These are phyloP conservation scores for Tricholoma furcatifolium DNA, from an alignment of 768 basidiomycete species.

Conservation along the genomic window DNA sequence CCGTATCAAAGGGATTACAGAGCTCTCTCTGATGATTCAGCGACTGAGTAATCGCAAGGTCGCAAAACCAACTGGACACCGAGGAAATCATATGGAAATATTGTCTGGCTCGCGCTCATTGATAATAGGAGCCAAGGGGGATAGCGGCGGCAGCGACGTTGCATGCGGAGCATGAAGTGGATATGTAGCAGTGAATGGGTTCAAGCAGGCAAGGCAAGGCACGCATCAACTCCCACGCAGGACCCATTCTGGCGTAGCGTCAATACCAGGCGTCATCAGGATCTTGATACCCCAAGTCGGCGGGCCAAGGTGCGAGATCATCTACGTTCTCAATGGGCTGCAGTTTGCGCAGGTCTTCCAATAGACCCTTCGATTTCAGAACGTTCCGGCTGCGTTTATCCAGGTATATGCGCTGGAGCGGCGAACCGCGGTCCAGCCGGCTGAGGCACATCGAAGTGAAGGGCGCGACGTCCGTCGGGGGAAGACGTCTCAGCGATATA, in stretches of 20 bases:
- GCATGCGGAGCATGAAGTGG: no score
- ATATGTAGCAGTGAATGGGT: background rate
- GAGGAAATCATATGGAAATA: background rate
- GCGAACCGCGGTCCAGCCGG: conserved; percentile 19
- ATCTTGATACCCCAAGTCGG: conserved; percentile 37
- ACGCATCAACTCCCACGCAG: background rate
- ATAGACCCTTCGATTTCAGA: conserved; percentile 26
- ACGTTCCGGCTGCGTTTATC: conserved; percentile 37
- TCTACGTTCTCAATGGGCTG: conserved; percentile 28
- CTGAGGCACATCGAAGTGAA: conserved; percentile 30
- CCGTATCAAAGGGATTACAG: conserved; percentile 1
- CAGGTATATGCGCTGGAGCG: conserved; percentile 26
- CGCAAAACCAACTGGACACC: background rate
- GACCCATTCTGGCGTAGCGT: background rate
- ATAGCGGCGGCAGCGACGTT: no score
- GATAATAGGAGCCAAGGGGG: no score
- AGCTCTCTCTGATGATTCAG: background rate
- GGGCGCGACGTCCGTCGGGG: conserved; percentile 25
- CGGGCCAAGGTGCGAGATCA: conserved; percentile 32
- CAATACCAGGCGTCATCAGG: conserved; percentile 26
- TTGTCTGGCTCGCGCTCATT: background rate
- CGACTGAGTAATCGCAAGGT: conserved; percentile 7
- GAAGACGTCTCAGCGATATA: conserved; percentile 32
- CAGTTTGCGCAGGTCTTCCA: conserved; percentile 28
- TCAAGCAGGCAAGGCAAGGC: background rate